Base-by-base conservation (phyloP, 1,284 basidiomycete genomes). In the Amylostereum chailletii region DNA sequence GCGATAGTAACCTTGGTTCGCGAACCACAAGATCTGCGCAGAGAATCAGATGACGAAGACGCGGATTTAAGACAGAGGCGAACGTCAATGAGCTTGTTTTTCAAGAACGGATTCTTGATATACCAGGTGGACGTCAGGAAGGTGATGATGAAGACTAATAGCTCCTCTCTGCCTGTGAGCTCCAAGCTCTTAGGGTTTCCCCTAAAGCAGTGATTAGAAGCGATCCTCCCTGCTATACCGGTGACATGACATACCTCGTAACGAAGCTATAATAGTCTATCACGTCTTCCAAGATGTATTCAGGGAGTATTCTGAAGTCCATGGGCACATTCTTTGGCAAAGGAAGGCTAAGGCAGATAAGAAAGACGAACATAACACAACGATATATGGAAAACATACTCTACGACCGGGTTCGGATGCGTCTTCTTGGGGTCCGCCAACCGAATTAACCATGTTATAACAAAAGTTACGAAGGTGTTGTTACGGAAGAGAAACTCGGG, bases 101-200 rank as follows among this genome's bases (percentile, higher is more conserved):
- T 98, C 58, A 99, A 67, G 75, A 96, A 98, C 0, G 96, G 96
- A 58, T 99, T 99, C 71, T 96, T 97, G 72, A 99, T 94, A 65
- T 95, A 98, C 81, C 89, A 91, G 0, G 90, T 91, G 4, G 93
- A 96, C 5, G 89, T 86, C 49, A 99, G 72, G 77, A 98, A 98
- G 0, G 90, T 93, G 56, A 98, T 74, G 37, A 85, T 80, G 67
- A 98, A 99, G 0, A 84, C 80, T 55, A 98, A 73, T n/a, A 99
- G 71, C 58, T 94, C 94, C 31, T 83, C 82, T 69, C 91, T 88
- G 50, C 92, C 90, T 0, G 87, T 74, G 42, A 90, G 66, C 53
- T 90, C 86, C 34, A 97, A 78, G 48, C 86, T 87, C 49, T 91
- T 81, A 0, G 92, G 93, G 1, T 82, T 75, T 51, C 82, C 76